These are phyloP conservation scores for Venturia asperata DNA, from an alignment of 2,329 filamentous ascomycete genomes.

Conservation along the genomic window DNA sequence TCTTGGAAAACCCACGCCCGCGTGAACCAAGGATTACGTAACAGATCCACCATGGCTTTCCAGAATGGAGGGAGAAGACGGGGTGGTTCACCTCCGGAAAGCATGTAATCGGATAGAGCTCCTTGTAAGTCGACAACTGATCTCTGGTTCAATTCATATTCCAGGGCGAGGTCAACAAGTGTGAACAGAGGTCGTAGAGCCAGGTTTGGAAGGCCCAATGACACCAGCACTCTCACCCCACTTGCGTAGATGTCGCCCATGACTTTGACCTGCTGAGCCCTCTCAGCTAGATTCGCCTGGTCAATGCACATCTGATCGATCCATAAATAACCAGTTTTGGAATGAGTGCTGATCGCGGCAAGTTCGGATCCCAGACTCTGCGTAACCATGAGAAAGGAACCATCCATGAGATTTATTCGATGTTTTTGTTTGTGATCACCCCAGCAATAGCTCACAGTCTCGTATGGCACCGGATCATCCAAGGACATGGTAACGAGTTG, in stretches of 20 bases:
- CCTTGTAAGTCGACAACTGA: conserved; percentile 17
- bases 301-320: conserved; percentile 23
- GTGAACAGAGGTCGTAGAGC: conserved; percentile 12
- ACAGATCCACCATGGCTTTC: conserved; percentile 14
- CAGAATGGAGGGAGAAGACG: conserved; percentile 13
- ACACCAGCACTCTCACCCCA: conserved; percentile 3
- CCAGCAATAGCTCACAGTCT: conserved; percentile 16
- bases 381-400: conserved; percentile 16
- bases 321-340: conserved; percentile 20
- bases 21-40: conserved; percentile 20
- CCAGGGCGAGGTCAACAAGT: conserved; percentile 15
- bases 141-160: conserved; percentile 10
- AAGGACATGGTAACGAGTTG: conserved; percentile 16
- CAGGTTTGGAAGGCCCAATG: background rate
- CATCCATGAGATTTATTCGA: conserved; percentile 18
- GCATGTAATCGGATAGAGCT: conserved; percentile 13
- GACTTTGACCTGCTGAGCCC: conserved; percentile 19
- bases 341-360: conserved; percentile 8
- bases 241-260: conserved; percentile 20
- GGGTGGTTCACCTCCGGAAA: background rate
- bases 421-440: conserved; percentile 5
- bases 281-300: conserved; percentile 19
- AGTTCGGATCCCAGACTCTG: conserved; percentile 8
- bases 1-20: conserved; percentile 33
- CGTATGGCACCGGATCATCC: conserved; percentile 19